Base-by-base conservation (phyloP, 2,329 filamentous ascomycete genomes). In the Pseudogymnoascus sp. region DNA sequence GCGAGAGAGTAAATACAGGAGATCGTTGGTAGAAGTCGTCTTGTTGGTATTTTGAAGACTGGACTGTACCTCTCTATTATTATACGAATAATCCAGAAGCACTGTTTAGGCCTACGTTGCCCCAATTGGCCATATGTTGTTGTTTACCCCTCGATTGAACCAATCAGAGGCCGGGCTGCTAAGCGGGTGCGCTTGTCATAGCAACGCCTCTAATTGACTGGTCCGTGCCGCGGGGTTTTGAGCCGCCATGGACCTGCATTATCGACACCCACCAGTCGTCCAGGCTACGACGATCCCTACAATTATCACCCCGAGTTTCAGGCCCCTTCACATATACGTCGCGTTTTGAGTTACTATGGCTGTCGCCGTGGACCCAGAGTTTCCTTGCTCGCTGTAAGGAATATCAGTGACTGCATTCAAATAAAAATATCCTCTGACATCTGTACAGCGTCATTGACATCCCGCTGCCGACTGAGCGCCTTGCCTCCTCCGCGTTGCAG, bases 401-500 rank as follows among this genome's bases (percentile, higher is more conserved):
- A 62, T 37, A 61, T 62, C 62, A 62, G 37, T 64, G 59, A 64
- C 61, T 10, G 10, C 21, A 18, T 29, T 40, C 21, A 47, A 29
- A 26, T 31, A 31, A 34, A 34, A 31, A 57, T 34, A 34, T 34
- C 14, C n/a, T 34, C 62, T 61, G 39, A 63, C 36, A 31, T 23
- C 45, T n/a, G 5, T 36, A 21, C 61, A 74, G 70, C 40, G 67
- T 65, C 47, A 67, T 72, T 66, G 69, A 70, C 65, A 68, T 72
- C 65, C 93, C 95, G 51, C 89, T 97, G 73, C 93, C 93, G 18
- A 90, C 87, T 42, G 75, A 86, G 37, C 88, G 90, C 66, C 86
- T 97, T 57, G 92, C 93, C 62, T 82, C 81, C 57, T 86, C 89
- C 59, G 92, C 93, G 47, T 82, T 90, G 37, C 83, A 84, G 69